Evolutionary conservation across 1,284 basidiomycete genomes (phyloP).

Genomic region (Takashimella koratensis): DNA sequence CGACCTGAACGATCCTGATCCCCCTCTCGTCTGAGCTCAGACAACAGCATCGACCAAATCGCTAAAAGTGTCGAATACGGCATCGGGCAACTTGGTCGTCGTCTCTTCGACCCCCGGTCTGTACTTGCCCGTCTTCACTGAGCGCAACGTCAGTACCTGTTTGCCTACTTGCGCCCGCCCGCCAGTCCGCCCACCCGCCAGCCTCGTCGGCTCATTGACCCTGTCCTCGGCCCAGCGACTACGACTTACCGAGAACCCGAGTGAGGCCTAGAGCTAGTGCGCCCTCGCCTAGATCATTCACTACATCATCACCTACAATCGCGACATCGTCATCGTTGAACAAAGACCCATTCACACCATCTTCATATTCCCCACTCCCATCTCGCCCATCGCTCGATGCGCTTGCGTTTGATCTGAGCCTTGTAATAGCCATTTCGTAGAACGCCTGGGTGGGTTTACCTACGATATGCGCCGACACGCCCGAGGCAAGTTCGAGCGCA

Average conservation of each 20-base stretch:
- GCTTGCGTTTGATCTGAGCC: conserved; percentile 47
- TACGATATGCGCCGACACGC: conserved; percentile 55
- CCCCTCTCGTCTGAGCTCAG: too few species aligned
- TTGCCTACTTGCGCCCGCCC: too few species aligned
- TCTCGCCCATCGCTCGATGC: conserved; percentile 14
- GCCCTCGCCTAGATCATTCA: conserved; percentile 62
- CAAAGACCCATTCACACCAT: background rate
- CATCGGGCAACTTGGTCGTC: conserved; percentile 52
- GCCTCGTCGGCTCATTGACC: conserved; percentile 1
- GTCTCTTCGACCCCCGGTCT: conserved; percentile 24
- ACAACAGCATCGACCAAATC: conserved; percentile 55
- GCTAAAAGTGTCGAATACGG: conserved; percentile 57
- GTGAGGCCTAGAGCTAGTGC: conserved; percentile 60
- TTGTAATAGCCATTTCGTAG: conserved; percentile 58
- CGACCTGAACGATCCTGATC: too few species aligned
- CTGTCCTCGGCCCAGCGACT: background rate
- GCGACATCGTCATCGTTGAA: conserved; percentile 48
- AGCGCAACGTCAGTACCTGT: conserved; percentile 3
- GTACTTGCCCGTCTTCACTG: conserved; percentile 42
- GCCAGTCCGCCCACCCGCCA: too few species aligned
- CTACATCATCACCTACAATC: conserved; percentile 65
- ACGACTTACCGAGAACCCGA: conserved; percentile 59
- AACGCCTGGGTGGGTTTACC: conserved; percentile 64
- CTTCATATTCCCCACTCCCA: background rate
- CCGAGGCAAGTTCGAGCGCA: conserved; percentile 60